These are phyloP conservation scores for Pseudogymnoascus sp. DNA, from an alignment of 2,329 filamentous ascomycete genomes.

Conservation along the genomic window DNA sequence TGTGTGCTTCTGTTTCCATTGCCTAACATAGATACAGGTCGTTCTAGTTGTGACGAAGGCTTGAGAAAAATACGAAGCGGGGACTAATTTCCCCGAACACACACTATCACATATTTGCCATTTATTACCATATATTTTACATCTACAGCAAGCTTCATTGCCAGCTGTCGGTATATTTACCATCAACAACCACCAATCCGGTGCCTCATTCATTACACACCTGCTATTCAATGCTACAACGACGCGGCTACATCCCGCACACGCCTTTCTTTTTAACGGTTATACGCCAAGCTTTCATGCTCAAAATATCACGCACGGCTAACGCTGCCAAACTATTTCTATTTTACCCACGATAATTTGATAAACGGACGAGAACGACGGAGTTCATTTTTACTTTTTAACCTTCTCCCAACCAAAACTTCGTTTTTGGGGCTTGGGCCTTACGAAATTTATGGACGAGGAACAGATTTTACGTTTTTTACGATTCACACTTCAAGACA, in stretches of 20 bases:
- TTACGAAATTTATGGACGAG: slow-evolving; percentile 5
- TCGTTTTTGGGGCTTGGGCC: slow-evolving; percentile 1
- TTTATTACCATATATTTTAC: slow-evolving; percentile 4
- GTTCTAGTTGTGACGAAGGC: background rate
- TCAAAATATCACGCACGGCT: slow-evolving; percentile 7
- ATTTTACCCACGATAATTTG: slow-evolving; percentile 2
- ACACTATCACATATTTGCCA: background rate
- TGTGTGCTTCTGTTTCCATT: background rate
- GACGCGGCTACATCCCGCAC: background rate
- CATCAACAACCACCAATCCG: background rate
- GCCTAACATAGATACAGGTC: background rate
- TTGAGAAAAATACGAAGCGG: background rate
- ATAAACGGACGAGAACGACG: slow-evolving; percentile 7
- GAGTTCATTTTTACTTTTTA: background rate
- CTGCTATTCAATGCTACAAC: background rate
- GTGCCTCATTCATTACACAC: background rate
- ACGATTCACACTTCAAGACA: slow-evolving; percentile 7
- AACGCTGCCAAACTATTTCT: background rate
- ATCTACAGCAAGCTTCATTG: background rate
- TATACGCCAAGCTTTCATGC: background rate
- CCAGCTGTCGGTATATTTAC: background rate
- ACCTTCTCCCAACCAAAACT: slow-evolving; percentile 7
- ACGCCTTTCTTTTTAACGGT: background rate
- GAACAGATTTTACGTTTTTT: slow-evolving; percentile 5
- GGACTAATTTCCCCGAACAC: background rate